phyloP scores from a whole-genome alignment of 2,329 filamentous ascomycete species.

The Trichocomaceae sp. region DNA sequence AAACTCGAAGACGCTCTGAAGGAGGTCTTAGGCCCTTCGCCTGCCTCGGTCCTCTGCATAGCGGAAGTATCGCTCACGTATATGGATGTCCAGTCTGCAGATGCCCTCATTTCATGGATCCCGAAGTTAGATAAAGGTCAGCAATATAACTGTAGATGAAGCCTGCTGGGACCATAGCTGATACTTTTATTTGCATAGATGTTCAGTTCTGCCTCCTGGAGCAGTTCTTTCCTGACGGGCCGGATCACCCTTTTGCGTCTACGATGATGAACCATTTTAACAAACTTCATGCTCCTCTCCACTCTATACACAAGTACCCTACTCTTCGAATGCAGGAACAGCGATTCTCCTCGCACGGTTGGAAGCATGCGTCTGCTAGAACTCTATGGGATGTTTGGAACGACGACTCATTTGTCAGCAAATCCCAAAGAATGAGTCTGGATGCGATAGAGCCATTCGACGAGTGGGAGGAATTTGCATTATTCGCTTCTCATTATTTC shows the following conservation, averaged over 20 bases:
- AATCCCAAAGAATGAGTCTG: constrained; percentile 54
- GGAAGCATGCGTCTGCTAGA: constrained; percentile 55
- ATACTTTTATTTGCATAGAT: constrained; percentile 26
- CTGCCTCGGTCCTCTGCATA: constrained; percentile 66
- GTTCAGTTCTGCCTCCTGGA: constrained; percentile 82
- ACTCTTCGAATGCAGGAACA: constrained; percentile 57
- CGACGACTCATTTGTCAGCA: constrained; percentile 57
- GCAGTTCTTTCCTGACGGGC: constrained; percentile 73
- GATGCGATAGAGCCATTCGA: constrained; percentile 78
- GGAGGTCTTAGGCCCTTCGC: constrained; percentile 50
- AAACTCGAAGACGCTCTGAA: constrained; percentile 56
- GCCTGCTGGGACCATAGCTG: neutral
- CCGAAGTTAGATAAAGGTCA: constrained; percentile 60
- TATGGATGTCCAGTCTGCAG: constrained; percentile 68
- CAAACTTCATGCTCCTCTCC: constrained; percentile 72
- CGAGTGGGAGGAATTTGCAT: constrained; percentile 89
- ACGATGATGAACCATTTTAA: constrained; percentile 82
- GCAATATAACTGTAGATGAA: constrained; percentile 5
- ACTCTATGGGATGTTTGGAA: constrained; percentile 82
- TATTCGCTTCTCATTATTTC: constrained; percentile 81
- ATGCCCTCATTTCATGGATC: constrained; percentile 74
- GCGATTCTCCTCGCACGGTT: constrained; percentile 66
- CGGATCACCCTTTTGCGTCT: constrained; percentile 71
- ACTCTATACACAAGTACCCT: constrained; percentile 65
- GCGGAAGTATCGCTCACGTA: constrained; percentile 90